Conservation (phyloP, 495 filamentous ascomycete species). For the Rhypophila decipiens region DNA sequence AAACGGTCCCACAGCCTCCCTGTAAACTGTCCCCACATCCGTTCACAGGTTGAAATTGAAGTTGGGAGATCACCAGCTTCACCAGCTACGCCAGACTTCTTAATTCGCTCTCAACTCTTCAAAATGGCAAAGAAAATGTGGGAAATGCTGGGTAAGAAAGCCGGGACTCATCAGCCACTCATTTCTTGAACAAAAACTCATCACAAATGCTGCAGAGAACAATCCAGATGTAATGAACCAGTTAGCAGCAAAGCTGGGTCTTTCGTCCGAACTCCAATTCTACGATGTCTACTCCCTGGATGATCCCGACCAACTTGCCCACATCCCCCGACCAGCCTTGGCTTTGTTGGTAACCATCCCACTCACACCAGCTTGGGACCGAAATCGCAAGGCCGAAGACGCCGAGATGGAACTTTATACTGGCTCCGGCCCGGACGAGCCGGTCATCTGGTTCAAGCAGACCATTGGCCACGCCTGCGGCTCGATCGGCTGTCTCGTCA, state of each 20-base stretch:
- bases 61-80: no score
- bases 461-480: slow-evolving; percentile 87
- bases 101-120: no score
- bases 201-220: slow-evolving; percentile 27
- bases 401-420: slow-evolving; percentile 24
- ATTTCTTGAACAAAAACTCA: background rate
- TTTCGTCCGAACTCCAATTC: slow-evolving; percentile 61
- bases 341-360: slow-evolving; percentile 78
- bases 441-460: slow-evolving; percentile 79
- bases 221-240: slow-evolving; percentile 74
- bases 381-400: slow-evolving; percentile 54
- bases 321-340: slow-evolving; percentile 53
- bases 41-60: no score
- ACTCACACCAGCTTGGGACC: slow-evolving; percentile 53
- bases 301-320: slow-evolving; percentile 60
- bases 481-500: slow-evolving; percentile 74
- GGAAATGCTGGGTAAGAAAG: slow-evolving; percentile 1
- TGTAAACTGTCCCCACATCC: no score
- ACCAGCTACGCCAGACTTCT: no score
- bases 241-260: slow-evolving; percentile 65
- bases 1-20: no score
- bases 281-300: slow-evolving; percentile 76
- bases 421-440: slow-evolving; percentile 33
- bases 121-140: background rate
- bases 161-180: background rate